Conservation (phyloP, 2,329 filamentous ascomycete genomes). For the Herpomyces periplanetae region DNA sequence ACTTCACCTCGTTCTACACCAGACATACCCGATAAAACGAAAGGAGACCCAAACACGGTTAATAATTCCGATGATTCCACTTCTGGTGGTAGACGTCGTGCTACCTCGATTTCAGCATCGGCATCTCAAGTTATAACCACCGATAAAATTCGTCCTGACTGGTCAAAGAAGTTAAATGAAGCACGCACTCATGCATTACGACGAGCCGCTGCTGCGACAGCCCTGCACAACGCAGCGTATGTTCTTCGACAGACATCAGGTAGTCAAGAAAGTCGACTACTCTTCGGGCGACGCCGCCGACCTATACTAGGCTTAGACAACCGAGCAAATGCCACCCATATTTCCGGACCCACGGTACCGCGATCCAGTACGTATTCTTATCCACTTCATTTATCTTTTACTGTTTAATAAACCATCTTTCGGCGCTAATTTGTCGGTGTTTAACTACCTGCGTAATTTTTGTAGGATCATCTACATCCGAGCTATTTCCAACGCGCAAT, state of each 20-base stretch:
- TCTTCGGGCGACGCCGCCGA: constrained; percentile 10
- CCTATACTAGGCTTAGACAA: constrained; percentile 16
- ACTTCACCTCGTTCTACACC: constrained; percentile 7
- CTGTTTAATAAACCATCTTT: too few relatives aligned
- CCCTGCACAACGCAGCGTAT: constrained; percentile 74
- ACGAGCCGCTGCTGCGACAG: constrained; percentile 62
- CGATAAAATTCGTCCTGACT: constrained; percentile 65
- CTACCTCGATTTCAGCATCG: constrained; percentile 34
- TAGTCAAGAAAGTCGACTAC: constrained; percentile 12
- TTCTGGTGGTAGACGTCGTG: constrained; percentile 12
- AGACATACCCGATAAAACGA: constrained; percentile 9
- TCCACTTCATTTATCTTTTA: too few relatives aligned
- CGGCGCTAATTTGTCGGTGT: too few relatives aligned
- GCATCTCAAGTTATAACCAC: constrained; percentile 64
- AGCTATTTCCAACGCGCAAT: constrained; percentile 8
- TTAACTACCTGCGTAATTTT: too few relatives aligned
- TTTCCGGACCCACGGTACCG: too few relatives aligned
- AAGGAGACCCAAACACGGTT: constrained; percentile 5
- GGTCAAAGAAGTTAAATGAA: constrained; percentile 52
- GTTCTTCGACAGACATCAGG: constrained; percentile 21
- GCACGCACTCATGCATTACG: constrained; percentile 52
- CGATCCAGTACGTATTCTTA: too few relatives aligned
- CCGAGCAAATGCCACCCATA: too few relatives aligned
- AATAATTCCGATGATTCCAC: neutral
- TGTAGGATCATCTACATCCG: too few relatives aligned